phyloP scores from a whole-genome alignment of 805 yeast species.

The Ogataea angusta region DNA sequence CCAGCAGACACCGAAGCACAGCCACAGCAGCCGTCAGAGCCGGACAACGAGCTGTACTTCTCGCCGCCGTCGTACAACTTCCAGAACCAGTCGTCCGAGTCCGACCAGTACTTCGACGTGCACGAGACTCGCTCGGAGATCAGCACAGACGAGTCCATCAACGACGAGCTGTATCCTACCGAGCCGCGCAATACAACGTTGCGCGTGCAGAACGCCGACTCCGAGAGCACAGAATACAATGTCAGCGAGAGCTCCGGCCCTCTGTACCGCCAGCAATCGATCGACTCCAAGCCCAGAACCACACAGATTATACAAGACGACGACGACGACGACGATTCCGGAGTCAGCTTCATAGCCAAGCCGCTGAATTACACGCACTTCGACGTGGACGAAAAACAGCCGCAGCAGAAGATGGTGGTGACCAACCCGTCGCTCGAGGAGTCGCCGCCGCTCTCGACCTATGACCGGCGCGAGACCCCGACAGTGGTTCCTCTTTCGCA shows the following conservation, averaged over 20 bases:
- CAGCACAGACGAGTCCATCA: constrained; percentile 3
- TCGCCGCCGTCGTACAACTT: constrained; percentile 3
- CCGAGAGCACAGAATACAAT: constrained; percentile 1
- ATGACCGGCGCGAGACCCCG: constrained; percentile 40
- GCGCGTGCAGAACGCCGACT: constrained; percentile 2
- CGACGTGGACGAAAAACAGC: constrained; percentile 16
- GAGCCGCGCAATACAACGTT: constrained; percentile 5
- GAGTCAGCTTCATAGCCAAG: constrained; percentile 35
- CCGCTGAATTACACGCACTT: constrained; percentile 33
- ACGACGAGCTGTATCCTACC: constrained; percentile 15
- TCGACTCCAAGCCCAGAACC: constrained; percentile 8
- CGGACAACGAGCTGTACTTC: background rate
- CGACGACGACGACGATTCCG: constrained; percentile 20
- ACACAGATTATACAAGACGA: constrained; percentile 7
- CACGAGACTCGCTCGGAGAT: constrained; percentile 13
- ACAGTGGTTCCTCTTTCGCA: constrained; percentile 32
- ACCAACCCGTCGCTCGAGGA: constrained; percentile 19
- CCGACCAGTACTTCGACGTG: constrained; percentile 15
- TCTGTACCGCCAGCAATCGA: constrained; percentile 12
- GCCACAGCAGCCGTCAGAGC: background rate
- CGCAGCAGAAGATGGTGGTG: constrained; percentile 23
- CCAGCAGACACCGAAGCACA: background rate
- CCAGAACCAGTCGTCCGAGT: constrained; percentile 3
- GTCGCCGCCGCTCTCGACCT: constrained; percentile 15
- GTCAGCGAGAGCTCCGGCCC: constrained; percentile 10